Evolutionary conservation across 345 rosid species (phyloP), one percentile per base, ranked within the genome.

Genomic region (Ricinus communis): DNA sequence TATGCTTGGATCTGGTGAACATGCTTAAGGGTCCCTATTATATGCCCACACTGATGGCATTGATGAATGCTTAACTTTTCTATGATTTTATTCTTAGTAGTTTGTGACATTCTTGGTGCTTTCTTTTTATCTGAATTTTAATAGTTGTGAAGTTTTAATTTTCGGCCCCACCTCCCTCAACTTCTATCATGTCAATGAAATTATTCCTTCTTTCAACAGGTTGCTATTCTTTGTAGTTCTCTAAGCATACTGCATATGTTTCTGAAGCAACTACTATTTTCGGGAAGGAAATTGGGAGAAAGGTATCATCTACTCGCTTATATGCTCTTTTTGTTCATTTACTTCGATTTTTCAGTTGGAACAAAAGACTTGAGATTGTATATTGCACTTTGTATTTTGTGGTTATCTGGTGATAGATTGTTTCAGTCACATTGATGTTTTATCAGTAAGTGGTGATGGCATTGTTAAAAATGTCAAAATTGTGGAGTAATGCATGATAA

Each of bases 211-310:
- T 77, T 70, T 68, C 11, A 74, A 33, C 88, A 91, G 98, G 94
- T 82, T 54, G 68, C 62, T 69, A 80, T 91, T 82, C 80, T 79
- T 68, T 68, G 75, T 71, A 81, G 88, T 73, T 86, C 97, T 51
- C 88, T 93, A 27, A 80, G 54, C 65, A 75, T 91, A 64, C 74
- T 91, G 54, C 86, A 80, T 71, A 77, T 81, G 68, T 73, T 82
- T 71, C 71, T 93, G 89, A 90, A 85, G 84, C 88, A 90, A 41
- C 71, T 93, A 28, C 83, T 80, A 59, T 77, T 80, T 64, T 45
- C 47, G 46, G 85, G 84, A 81, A 77, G 79, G 65, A 80, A 74
- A 76, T 63, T 71, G 71, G 84, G 71, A 69, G 73, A 46, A 82
- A 87, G 97, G 97, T 93, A 93, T 45, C 41, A 18, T 74, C 69